These are phyloP conservation scores for Mycena venus DNA, from an alignment of 768 basidiomycete genomes.

Conservation along the genomic window DNA sequence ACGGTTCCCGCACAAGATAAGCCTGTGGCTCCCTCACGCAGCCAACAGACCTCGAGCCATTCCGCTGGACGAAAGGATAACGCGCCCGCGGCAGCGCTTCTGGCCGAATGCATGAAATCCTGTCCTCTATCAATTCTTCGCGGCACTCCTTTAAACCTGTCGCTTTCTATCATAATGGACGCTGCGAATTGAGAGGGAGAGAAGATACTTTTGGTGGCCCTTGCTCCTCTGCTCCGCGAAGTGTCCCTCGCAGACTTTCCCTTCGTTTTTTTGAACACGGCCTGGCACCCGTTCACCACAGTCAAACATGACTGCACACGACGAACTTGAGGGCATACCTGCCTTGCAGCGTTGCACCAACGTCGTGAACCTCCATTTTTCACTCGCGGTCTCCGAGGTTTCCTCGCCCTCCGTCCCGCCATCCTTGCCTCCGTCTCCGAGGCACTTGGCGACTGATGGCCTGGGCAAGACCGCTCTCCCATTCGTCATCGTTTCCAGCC, in stretches of 20 bases:
- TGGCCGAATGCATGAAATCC: background rate
- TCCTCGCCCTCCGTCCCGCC: background rate
- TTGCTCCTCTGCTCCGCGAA: slow-evolving; percentile 4
- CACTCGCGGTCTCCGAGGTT: background rate
- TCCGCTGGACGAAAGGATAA: background rate
- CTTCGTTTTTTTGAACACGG: background rate
- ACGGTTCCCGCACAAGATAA: background rate
- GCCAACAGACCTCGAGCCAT: background rate
- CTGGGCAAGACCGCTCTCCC: background rate
- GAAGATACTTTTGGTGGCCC: too few relatives aligned
- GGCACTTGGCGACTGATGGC: background rate
- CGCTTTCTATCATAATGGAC: too few relatives aligned
- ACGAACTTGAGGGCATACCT: background rate
- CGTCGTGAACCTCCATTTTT: background rate
- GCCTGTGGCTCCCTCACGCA: background rate
- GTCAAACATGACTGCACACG: background rate
- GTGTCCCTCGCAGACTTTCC: background rate
- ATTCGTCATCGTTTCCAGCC: background rate
- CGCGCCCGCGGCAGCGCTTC: background rate
- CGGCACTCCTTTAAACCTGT: too few relatives aligned
- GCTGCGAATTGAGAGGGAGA: too few relatives aligned
- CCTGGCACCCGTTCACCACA: slow-evolving; percentile 1
- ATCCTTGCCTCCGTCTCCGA: background rate
- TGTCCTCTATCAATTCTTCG: background rate
- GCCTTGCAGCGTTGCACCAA: background rate